Conservation (phyloP, 83 land plant genomes). For the Larix sibirica region DNA sequence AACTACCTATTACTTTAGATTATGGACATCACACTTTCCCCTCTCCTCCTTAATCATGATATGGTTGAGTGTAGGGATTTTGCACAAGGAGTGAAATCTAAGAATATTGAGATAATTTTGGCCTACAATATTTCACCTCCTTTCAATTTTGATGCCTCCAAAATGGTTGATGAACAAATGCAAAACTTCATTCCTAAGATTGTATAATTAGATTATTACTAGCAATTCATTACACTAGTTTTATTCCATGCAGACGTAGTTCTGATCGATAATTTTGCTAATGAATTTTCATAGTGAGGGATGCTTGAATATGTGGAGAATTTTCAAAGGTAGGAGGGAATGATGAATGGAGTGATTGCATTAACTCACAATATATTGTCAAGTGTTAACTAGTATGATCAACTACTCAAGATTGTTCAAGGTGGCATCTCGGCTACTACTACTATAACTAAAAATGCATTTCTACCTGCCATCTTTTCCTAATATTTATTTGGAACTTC, state of each 20-base stretch:
- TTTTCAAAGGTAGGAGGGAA: constrained; percentile 81
- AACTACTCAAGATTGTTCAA: constrained; percentile 80
- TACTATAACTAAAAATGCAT: constrained; percentile 78
- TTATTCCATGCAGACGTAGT: constrained; percentile 85
- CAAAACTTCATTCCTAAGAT: constrained; percentile 76
- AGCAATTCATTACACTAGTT: constrained; percentile 94
- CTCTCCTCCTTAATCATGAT: constrained; percentile 52
- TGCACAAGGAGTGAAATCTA: constrained; percentile 64
- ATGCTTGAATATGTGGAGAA: constrained; percentile 95
- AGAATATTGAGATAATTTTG: constrained; percentile 72
- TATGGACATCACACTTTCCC: no score
- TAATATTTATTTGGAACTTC: not conserved
- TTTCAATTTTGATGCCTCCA: constrained; percentile 95
- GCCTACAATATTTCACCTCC: constrained; percentile 93
- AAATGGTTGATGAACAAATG: constrained; percentile 82
- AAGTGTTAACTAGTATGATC: constrained; percentile 88
- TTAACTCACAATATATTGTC: constrained; percentile 97
- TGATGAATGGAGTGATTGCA: constrained; percentile 78
- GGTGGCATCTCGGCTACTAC: constrained; percentile 93
- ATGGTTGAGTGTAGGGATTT: constrained; percentile 64
- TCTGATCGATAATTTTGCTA: constrained; percentile 71
- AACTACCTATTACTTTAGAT: no score
- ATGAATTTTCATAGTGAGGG: constrained; percentile 77
- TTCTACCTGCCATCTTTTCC: not conserved
- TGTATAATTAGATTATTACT: constrained; percentile 69